These are phyloP conservation scores for Boletus vinaceobasis DNA, from an alignment of 768 basidiomycete species.

Conservation along the genomic window DNA sequence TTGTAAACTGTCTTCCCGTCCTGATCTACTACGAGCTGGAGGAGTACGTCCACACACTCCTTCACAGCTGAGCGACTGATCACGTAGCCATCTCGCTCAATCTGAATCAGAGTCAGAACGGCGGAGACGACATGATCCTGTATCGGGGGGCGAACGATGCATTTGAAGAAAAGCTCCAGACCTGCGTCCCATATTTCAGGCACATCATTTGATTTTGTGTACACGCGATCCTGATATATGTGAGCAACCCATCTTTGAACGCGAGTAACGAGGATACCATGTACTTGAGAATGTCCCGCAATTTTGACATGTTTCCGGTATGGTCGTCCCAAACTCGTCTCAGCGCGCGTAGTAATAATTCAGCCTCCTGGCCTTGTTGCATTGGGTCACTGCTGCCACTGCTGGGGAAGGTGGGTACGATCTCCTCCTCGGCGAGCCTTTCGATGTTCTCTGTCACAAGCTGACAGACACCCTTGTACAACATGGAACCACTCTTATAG, in stretches of 20 bases:
- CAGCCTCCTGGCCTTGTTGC: constrained; percentile 79
- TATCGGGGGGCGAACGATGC: constrained; percentile 79
- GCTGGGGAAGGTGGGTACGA: constrained; percentile 81
- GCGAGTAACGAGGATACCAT: constrained; percentile 60
- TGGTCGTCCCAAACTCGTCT: constrained; percentile 94
- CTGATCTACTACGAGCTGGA: constrained; percentile 56
- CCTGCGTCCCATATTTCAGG: constrained; percentile 83
- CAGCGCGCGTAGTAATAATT: constrained; percentile 78
- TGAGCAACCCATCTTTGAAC: constrained; percentile 12
- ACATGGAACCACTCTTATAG: constrained; percentile 73
- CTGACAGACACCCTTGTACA: constrained; percentile 81
- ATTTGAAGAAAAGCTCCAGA: constrained; percentile 74
- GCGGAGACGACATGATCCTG: constrained; percentile 77
- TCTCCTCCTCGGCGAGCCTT: constrained; percentile 65
- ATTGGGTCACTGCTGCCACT: constrained; percentile 62
- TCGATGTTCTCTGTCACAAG: constrained; percentile 84
- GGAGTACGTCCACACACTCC: constrained; percentile 82
- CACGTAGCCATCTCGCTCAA: constrained; percentile 87
- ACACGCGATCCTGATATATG: constrained; percentile 77
- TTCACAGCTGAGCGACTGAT: constrained; percentile 91
- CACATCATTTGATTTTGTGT: constrained; percentile 69
- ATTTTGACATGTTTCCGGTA: constrained; percentile 78
- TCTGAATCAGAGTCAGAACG: constrained; percentile 81
- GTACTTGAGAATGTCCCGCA: constrained; percentile 90
- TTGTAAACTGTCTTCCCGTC: constrained; percentile 68